A percentile compares a stretch with the other conserved stretches of the same genome.
Evolutionary conservation across 1,139 yeast species (phyloP).

Genomic region (Suhomyces bokatorum): DNA sequence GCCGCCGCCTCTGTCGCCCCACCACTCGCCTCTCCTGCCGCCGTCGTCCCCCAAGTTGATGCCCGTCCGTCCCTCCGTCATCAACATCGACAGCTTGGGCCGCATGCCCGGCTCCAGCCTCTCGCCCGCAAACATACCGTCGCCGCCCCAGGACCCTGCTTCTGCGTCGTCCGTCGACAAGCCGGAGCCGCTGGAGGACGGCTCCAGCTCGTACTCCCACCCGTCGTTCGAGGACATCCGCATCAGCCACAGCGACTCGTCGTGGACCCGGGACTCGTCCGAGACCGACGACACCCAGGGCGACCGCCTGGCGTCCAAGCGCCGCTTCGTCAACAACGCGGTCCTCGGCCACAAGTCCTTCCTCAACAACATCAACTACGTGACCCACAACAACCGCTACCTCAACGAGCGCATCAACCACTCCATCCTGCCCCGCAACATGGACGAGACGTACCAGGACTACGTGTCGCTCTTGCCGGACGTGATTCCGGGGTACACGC

Average conservation of each 20-base stretch:
- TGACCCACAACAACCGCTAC: constrained; percentile 24
- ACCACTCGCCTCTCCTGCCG: constrained; percentile 1
- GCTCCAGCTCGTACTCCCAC: constrained; percentile 9
- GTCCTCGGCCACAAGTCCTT: constrained; percentile 23
- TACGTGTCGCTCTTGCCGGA: constrained; percentile 19
- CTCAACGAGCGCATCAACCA: constrained; percentile 20
- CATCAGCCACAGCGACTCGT: constrained; percentile 2
- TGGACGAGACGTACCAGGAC: constrained; percentile 16
- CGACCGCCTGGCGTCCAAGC: constrained; percentile 1
- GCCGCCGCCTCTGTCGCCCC: constrained; percentile 1
- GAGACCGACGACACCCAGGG: constrained; percentile 5
- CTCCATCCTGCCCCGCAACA: constrained; percentile 12
- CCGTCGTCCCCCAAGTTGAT: neutral
- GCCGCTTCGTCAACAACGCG: constrained; percentile 12
- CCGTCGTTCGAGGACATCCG: constrained; percentile 11
- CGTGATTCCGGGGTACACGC: constrained; percentile 27
- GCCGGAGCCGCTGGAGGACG: neutral
- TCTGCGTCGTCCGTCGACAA: neutral
- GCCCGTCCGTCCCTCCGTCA: neutral
- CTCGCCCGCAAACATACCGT: neutral
- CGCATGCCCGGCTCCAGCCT: neutral
- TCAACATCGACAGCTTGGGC: neutral
- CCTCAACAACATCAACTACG: constrained; percentile 29
- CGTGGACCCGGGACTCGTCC: constrained; percentile 6
- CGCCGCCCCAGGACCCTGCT: neutral